phyloP scores from a whole-genome alignment of 202 grass and related monocot species.

The Setaria viridis region DNA sequence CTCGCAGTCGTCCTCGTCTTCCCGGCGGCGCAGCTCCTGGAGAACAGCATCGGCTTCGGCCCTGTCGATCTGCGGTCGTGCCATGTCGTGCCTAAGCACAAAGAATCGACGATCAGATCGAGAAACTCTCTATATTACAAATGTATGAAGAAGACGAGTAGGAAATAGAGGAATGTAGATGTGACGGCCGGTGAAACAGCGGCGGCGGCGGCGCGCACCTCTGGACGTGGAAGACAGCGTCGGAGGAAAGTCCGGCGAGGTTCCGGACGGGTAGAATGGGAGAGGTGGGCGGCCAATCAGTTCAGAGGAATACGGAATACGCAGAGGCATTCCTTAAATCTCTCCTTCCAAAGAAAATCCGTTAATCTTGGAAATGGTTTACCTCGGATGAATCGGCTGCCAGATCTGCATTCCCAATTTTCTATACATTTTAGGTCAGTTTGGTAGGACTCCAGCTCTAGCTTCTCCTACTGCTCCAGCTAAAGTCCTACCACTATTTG shows the following conservation, averaged over 20 bases:
- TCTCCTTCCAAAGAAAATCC: neutral
- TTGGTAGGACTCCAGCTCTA: too few species aligned
- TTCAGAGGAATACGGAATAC: neutral
- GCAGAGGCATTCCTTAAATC: neutral
- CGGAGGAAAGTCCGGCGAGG: neutral
- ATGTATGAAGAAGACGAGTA: neutral
- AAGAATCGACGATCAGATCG: neutral
- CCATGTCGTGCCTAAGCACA: neutral
- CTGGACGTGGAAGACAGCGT: neutral
- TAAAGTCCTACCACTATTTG: too few species aligned
- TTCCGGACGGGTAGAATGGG: neutral
- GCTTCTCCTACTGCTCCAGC: too few species aligned
- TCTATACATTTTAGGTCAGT: too few species aligned
- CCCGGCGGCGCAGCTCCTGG: neutral
- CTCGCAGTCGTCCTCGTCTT: neutral
- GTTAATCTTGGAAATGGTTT: neutral
- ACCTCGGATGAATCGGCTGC: too few species aligned
- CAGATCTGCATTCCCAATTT: too few species aligned
- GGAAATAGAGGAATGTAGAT: neutral
- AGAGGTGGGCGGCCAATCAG: neutral
- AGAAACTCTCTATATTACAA: neutral
- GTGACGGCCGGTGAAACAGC: neutral
- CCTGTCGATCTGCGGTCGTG: neutral
- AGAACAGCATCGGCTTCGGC: neutral
- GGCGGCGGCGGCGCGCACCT: neutral